Base-by-base conservation (phyloP, 192 early-diverging fungal genomes). In the Bifiguratus adelaidae region DNA sequence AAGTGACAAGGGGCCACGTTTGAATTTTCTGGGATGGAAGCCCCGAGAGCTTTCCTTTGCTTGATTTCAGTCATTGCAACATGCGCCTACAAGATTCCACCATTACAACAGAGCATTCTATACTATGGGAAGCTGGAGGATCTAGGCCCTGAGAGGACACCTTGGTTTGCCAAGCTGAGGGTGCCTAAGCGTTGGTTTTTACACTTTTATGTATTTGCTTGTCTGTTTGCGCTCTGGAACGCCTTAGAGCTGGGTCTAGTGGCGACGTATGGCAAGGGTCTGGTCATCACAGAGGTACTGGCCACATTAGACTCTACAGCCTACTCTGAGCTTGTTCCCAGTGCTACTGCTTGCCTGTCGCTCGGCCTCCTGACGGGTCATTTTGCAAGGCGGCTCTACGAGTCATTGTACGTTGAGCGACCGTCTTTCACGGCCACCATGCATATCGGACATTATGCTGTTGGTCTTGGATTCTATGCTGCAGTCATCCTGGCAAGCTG, bases 391-490 rank as follows among this genome's bases (percentile, higher is more conserved):
- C 65, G 76, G 4, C 50, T 60, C 8, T 75, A 68, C 32, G 76
- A 78, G 51, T 61, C 55, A 7, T 60, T 60, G 35, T 63, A 52
- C 18, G 41, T 78, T 2, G 70, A 78, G 41, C 47, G 52, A 16
- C 65, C 73, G 4, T 73, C 67, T 1, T 12, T 27, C 4, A 30
- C 30, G 13, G 64, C 70, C 2, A 54, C 24, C n/a, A 78, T 85
- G 64, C 73, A 86, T 59, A 26, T 81, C 15, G 59, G 57, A 5
- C 82, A 85, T 50, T 80, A 83, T 49, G 38, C 70, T 0, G 45
- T 79, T 3, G 85, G 82, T 6, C 51, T 85, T n/a, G 43, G 74
- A 7, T 85, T 74, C 46, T 87, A 87, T 53, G 36, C 70, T 4
- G 58, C 61, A 1, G 74, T 70, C 43, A 70, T 71, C 1, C 52